Conservation (phyloP, 2,329 filamentous ascomycete genomes). For the Scleromitrula shiraiana region DNA sequence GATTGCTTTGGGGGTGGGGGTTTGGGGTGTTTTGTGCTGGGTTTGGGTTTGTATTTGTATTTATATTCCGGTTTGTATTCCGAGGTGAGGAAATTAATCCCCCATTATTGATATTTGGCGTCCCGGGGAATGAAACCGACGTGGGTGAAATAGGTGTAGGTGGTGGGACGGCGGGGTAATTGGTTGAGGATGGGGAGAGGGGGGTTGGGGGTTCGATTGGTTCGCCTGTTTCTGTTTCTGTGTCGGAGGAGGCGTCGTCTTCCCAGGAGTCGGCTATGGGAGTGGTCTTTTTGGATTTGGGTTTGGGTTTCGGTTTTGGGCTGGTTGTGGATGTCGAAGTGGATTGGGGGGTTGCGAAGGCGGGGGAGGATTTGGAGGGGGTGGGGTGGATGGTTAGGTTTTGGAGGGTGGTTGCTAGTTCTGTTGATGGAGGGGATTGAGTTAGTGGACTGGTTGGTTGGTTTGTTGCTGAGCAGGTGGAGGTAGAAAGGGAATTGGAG, state of each 20-base stretch:
- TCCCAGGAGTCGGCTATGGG: conserved; percentile 68
- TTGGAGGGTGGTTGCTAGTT: conserved; percentile 23
- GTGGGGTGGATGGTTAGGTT: conserved; percentile 23
- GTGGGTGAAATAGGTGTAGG: conserved; percentile 58
- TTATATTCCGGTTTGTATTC: too few relatives aligned
- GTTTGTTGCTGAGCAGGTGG: not conserved
- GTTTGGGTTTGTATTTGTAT: too few relatives aligned
- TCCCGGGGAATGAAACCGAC: conserved; percentile 6
- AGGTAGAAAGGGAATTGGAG: not conserved
- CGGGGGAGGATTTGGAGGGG: conserved; percentile 17
- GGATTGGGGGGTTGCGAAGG: conserved; percentile 28
- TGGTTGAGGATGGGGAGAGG: conserved; percentile 17
- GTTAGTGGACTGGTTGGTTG: not conserved
- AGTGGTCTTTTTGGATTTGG: conserved; percentile 30
- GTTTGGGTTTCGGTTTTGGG: not conserved
- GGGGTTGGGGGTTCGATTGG: conserved; percentile 6
- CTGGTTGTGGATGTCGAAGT: conserved; percentile 4
- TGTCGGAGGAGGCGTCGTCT: conserved; percentile 48
- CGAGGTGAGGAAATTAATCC: too few relatives aligned
- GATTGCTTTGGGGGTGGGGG: not conserved
- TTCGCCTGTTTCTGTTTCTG: conserved; percentile 3
- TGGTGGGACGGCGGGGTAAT: conserved; percentile 47
- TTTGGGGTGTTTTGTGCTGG: too few relatives aligned
- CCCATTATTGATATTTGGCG: too few relatives aligned
- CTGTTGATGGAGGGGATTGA: conserved; percentile 13